phyloP scores from a whole-genome alignment of 495 filamentous ascomycete species.

The Neurospora tetrasperma region DNA sequence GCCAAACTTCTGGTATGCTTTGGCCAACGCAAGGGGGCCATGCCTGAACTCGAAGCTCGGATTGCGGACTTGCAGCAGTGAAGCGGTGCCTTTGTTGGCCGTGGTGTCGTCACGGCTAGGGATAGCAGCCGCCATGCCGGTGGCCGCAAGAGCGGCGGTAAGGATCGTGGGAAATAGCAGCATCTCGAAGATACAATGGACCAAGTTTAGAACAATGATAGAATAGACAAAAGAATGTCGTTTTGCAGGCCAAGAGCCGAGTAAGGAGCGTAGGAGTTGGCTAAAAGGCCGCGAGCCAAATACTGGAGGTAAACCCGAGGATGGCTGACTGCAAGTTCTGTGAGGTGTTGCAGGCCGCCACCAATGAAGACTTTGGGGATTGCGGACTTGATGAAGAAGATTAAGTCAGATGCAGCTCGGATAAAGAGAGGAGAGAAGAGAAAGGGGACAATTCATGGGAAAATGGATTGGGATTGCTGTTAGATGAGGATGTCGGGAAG shows the following conservation, averaged over 20 bases:
- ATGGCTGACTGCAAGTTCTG: not conserved
- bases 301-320: not conserved
- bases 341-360: not conserved
- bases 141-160: constrained; percentile 27
- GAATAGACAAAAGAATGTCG: not conserved
- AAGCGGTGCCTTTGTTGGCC: constrained; percentile 18
- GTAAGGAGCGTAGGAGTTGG: not conserved
- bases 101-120: constrained; percentile 13
- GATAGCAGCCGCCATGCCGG: constrained; percentile 28
- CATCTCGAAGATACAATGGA: constrained; percentile 1
- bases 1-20: constrained; percentile 50
- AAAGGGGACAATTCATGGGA: not conserved
- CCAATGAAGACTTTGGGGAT: not conserved
- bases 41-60: constrained; percentile 30
- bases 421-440: not conserved
- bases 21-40: constrained; percentile 43
- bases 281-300: not conserved
- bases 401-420: not conserved
- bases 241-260: not conserved
- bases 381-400: not conserved
- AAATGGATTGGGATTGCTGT: not conserved
- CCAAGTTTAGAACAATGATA: not conserved
- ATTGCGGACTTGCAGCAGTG: constrained; percentile 43
- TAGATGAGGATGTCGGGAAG: not conserved
- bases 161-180: constrained; percentile 7